phyloP scores from a whole-genome alignment of 73 alveolate genomes.

The Symbiodinium natans region DNA sequence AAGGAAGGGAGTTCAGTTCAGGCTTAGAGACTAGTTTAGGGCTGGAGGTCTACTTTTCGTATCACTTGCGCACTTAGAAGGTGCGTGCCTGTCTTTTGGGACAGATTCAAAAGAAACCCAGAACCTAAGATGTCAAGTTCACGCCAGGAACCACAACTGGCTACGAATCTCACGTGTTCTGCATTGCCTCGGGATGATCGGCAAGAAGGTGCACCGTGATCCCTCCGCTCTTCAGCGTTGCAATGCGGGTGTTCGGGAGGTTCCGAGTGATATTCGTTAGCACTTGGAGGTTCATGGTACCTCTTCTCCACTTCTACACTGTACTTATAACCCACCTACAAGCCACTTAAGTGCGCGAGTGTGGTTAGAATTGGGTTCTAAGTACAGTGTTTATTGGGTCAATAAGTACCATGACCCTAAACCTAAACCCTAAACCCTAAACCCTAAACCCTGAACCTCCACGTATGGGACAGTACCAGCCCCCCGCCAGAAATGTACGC shows the following conservation, averaged over 20 bases:
- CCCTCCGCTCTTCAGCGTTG: background rate
- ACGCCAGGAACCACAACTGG: constrained; percentile 80
- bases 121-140: too few relatives aligned
- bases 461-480: background rate
- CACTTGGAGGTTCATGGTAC: background rate
- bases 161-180: constrained; percentile 57
- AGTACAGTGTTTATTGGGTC: background rate
- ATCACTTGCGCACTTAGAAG: too few relatives aligned
- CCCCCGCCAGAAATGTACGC: background rate
- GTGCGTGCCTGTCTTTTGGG: too few relatives aligned
- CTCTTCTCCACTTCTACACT: background rate
- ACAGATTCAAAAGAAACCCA: too few relatives aligned
- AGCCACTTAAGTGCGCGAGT: background rate
- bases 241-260: background rate
- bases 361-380: background rate
- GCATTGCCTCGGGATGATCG: constrained; percentile 78
- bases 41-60: too few relatives aligned
- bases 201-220: constrained; percentile 39
- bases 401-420: background rate
- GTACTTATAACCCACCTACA: background rate
- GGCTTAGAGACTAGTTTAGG: too few relatives aligned
- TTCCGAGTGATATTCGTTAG: background rate
- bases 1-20: too few relatives aligned
- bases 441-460: too few relatives aligned
- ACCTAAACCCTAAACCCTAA: too few relatives aligned